phyloP scores from a whole-genome alignment of 78 protist species.

The Dictyostelium citrinum region DNA sequence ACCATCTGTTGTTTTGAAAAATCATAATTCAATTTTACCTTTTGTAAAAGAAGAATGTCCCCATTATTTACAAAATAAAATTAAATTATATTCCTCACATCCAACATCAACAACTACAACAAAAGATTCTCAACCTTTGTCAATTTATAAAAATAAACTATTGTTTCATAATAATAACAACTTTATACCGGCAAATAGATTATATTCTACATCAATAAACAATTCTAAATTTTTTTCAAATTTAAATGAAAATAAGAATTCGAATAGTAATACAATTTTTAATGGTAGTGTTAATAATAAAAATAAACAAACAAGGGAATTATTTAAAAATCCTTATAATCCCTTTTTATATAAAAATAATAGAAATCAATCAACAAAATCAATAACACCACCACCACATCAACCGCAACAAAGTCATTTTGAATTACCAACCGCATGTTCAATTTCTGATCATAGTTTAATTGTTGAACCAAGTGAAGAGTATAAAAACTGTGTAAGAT shows the following conservation, averaged over 20 bases:
- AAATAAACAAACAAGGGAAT: neutral
- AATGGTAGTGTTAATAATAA: neutral
- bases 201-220: neutral
- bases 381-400: neutral
- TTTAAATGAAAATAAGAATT: neutral
- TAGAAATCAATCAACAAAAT: neutral
- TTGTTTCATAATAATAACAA: neutral
- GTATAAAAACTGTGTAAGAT: slow-evolving; percentile 39
- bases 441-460: neutral
- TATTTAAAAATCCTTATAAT: neutral
- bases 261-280: neutral
- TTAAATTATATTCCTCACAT: neutral
- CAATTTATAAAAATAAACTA: neutral
- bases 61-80: neutral
- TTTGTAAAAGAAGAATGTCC: slow-evolving; percentile 7
- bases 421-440: neutral
- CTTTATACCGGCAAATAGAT: neutral
- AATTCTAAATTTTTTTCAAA: neutral
- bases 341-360: neutral
- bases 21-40: neutral
- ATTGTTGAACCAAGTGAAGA: neutral
- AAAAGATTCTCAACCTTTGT: neutral
- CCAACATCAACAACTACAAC: neutral
- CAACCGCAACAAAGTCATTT: neutral
- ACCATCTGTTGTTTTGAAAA: neutral